Evolutionary conservation across 108 stramenopile genomes (phyloP).

Genomic region (Skeletonema marinoi): DNA sequence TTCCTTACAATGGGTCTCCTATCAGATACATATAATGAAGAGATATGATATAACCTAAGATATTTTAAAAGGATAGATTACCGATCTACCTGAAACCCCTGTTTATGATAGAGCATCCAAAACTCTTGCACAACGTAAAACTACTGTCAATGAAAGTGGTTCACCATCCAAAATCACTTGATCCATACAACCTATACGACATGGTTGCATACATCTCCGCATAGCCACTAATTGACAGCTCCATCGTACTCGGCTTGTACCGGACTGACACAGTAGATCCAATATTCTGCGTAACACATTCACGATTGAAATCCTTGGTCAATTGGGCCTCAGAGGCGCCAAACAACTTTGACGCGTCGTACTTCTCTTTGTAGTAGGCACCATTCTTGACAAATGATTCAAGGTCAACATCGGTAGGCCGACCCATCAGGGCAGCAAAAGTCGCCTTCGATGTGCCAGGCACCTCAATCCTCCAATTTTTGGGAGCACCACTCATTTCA

Average conservation of each 20-base stretch:
- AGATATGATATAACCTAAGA: too few species aligned
- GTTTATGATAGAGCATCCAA: too few species aligned
- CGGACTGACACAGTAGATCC: background rate
- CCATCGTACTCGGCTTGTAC: constrained; percentile 6
- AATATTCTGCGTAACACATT: background rate
- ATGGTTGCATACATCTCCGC: background rate
- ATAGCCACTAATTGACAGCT: background rate
- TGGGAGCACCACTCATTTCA: background rate
- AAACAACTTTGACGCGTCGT: constrained; percentile 1
- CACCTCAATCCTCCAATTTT: background rate
- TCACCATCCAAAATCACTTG: too few species aligned
- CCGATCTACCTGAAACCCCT: too few species aligned
- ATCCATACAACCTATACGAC: too few species aligned
- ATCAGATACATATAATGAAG: too few species aligned
- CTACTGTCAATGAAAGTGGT: too few species aligned
- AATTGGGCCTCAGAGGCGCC: background rate
- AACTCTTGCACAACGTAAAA: too few species aligned
- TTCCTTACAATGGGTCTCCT: too few species aligned
- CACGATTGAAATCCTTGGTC: constrained; percentile 1
- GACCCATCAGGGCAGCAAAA: constrained; percentile 17
- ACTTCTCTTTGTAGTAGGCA: constrained; percentile 6
- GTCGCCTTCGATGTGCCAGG: constrained; percentile 1
- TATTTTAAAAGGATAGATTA: too few species aligned
- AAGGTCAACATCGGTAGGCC: constrained; percentile 3
- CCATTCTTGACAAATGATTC: constrained; percentile 11